Evolutionary conservation across 139 green algal genomes (phyloP), one percentile per base, ranked within the genome.

Genomic region (Tetradesmus obliquus): DNA sequence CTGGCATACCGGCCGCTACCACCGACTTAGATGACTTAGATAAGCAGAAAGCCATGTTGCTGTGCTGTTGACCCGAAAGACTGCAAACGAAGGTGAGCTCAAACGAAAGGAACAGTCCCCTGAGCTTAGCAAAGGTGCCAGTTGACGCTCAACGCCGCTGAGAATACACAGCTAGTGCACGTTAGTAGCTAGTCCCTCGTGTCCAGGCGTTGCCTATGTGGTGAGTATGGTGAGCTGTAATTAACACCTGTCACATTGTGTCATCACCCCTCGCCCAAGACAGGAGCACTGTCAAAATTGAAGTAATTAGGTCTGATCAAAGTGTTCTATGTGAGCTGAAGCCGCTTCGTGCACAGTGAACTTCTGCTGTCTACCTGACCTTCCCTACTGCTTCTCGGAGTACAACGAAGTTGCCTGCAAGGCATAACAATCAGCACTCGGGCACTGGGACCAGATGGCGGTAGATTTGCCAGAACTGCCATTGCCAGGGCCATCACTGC

Each of bases 401-500:
- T 13, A 82, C 22, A 53, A 24, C 7, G 79, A 55, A 51, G 22
- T 5, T 55, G 79, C 32, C 24, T 55, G 55, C 7, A 5, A 57
- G 22, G 17, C 2, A 82, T 55, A 53, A n/a, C n/a, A 82, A 9
- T 55, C 7, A 6, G 76, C 76, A 9, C 3, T 53, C 32, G 32
- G n/a, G 24, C n/a, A 12, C 76, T 79, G 45, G 24, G 9, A 4
- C 19, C 5, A 54, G 17, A 88, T 88, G 84, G 84, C 84, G 4
- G 66, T 91, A 3, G 55, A 82, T 2, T n/a, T 79, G 20, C 20
- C 32, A 3, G 80, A 84, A 6, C 89, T 92, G 45, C 89, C 89
- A 3, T 20, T 51, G 2, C 89, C 89, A 55, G 89, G 89, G 9
- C 54, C 62, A 58, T 86, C 79, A 24, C 57, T 69, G 19, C 54